Evolutionary conservation across 805 yeast species (phyloP).

Genomic region (Blastobotrys chiropterorum): DNA sequence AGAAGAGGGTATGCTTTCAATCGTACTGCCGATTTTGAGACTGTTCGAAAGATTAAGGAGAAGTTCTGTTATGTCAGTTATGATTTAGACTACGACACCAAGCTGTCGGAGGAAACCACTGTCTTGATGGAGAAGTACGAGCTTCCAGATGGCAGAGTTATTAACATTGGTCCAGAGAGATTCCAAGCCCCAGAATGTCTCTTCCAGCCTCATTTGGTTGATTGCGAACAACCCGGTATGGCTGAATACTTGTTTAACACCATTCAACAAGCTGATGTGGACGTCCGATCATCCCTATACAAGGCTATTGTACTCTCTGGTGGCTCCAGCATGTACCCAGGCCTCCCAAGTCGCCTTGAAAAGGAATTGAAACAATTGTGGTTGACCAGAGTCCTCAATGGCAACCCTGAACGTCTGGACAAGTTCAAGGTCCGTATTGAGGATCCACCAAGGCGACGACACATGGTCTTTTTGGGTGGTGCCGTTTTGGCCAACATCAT

Average conservation of each 20-base stretch:
- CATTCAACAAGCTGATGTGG: slow-evolving; percentile 91
- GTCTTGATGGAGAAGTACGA: slow-evolving; percentile 86
- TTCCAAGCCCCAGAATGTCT: slow-evolving; percentile 96
- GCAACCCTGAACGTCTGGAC: slow-evolving; percentile 71
- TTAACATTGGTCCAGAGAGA: slow-evolving; percentile 91
- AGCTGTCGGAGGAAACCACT: slow-evolving; percentile 89
- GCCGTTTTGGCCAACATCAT: slow-evolving; percentile 95
- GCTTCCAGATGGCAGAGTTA: slow-evolving; percentile 93
- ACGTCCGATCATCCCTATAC: slow-evolving; percentile 79
- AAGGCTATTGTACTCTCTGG: slow-evolving; percentile 93
- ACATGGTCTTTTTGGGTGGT: slow-evolving; percentile 98
- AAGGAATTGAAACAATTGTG: slow-evolving; percentile 95
- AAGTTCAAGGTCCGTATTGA: slow-evolving; percentile 95
- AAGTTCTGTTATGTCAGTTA: slow-evolving; percentile 92
- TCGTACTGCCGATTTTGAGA: slow-evolving; percentile 97
- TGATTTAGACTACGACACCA: slow-evolving; percentile 84
- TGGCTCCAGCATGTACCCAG: slow-evolving; percentile 98
- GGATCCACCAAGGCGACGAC: slow-evolving; percentile 98
- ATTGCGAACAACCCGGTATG: slow-evolving; percentile 93
- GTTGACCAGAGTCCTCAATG: slow-evolving; percentile 81
- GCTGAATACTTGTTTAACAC: slow-evolving; percentile 91
- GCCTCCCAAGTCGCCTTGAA: slow-evolving; percentile 90
- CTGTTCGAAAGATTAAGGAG: slow-evolving; percentile 96
- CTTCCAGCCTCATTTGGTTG: slow-evolving; percentile 93
- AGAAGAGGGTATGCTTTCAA: slow-evolving; percentile 98